Evolutionary conservation across 83 land plant species (phyloP).

Genomic region (Thuja plicata): DNA sequence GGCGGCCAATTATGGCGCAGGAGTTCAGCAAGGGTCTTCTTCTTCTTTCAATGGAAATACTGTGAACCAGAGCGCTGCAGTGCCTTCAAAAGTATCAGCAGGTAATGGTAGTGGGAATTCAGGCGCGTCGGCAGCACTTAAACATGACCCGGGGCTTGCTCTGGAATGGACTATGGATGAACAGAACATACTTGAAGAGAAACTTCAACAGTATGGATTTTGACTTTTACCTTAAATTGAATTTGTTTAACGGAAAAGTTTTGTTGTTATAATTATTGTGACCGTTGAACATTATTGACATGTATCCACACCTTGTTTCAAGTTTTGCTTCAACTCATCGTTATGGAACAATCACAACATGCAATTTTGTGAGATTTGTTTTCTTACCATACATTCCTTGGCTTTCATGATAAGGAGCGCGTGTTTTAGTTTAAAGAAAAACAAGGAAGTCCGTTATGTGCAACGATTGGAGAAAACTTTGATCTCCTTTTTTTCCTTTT

Average conservation of each 20-base stretch:
- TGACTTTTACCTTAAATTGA: background rate
- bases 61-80: background rate
- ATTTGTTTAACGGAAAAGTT: background rate
- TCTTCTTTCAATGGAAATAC: background rate
- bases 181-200: slow-evolving; percentile 30
- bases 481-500: too few relatives aligned
- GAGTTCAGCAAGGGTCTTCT: background rate
- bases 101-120: background rate
- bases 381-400: background rate
- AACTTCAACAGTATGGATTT: slow-evolving; percentile 21
- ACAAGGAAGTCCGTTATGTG: too few relatives aligned
- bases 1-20: slow-evolving; percentile 5
- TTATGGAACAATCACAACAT: background rate
- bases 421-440: too few relatives aligned
- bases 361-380: background rate
- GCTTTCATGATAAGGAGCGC: too few relatives aligned
- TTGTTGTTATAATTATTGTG: background rate
- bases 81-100: background rate
- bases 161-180: slow-evolving; percentile 36
- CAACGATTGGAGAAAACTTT: too few relatives aligned
- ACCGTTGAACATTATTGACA: background rate
- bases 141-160: slow-evolving; percentile 36
- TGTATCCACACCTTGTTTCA: background rate
- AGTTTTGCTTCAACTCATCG: background rate
- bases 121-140: slow-evolving; percentile 16